Conservation (phyloP, 2,329 filamentous ascomycete species). For the Cytospora leucostoma region DNA sequence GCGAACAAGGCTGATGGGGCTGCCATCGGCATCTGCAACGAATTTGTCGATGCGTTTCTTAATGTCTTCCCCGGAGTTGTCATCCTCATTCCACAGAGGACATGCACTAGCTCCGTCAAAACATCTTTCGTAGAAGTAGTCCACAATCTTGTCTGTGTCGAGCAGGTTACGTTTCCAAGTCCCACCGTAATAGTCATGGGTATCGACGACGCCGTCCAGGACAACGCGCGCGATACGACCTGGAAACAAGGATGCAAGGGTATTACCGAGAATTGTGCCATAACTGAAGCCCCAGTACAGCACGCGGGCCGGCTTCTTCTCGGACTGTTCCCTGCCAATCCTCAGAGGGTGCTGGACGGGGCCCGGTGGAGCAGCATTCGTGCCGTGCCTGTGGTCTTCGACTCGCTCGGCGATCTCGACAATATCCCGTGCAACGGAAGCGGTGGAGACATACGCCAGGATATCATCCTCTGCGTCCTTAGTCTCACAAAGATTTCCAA, state of each 20-base stretch:
- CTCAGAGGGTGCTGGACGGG: slow-evolving; percentile 5
- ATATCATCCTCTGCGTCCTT: slow-evolving; percentile 34
- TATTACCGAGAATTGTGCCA: slow-evolving; percentile 46
- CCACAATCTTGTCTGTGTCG: slow-evolving; percentile 41
- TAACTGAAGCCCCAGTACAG: slow-evolving; percentile 56
- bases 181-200: slow-evolving; percentile 38
- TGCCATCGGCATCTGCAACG: slow-evolving; percentile 34
- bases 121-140: slow-evolving; percentile 41
- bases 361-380: not conserved
- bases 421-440: slow-evolving; percentile 47
- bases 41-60: slow-evolving; percentile 38
- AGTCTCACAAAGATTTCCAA: slow-evolving; percentile 36
- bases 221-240: slow-evolving; percentile 44
- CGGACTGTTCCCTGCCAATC: not conserved
- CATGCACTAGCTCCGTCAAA: slow-evolving; percentile 37
- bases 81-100: slow-evolving; percentile 33
- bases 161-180: slow-evolving; percentile 40
- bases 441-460: slow-evolving; percentile 39
- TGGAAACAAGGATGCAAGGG: slow-evolving; percentile 47
- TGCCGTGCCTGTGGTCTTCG: slow-evolving; percentile 36
- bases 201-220: slow-evolving; percentile 43
- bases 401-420: slow-evolving; percentile 46
- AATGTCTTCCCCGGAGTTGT: slow-evolving; percentile 36
- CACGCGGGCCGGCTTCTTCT: slow-evolving; percentile 33
- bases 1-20: slow-evolving; percentile 31